Percentiles rank a stretch among this genome's conserved stretches.
These are phyloP conservation scores for Fusarium sp. DNA, from an alignment of 2,329 filamentous ascomycete species.

Conservation along the genomic window DNA sequence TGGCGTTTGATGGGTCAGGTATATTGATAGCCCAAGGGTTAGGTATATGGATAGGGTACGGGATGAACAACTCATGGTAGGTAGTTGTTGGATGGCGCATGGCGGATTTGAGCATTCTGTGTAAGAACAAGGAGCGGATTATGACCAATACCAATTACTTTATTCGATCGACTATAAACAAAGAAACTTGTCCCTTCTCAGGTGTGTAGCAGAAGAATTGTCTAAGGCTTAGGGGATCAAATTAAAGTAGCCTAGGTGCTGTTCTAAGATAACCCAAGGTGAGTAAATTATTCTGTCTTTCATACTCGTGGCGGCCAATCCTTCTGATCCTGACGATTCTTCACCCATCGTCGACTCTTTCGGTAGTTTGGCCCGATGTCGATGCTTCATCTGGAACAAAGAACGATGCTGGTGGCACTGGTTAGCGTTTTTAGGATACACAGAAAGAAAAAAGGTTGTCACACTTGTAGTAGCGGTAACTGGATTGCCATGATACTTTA, in stretches of 20 bases:
- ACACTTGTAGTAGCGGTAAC: slow-evolving; percentile 12
- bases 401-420: slow-evolving; percentile 30
- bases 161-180: slow-evolving; percentile 22
- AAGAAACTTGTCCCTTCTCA: slow-evolving; percentile 8
- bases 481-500: background rate
- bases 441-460: slow-evolving; percentile 15
- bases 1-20: slow-evolving; percentile 53
- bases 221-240: fast-evolving
- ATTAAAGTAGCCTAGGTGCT: fast-evolving
- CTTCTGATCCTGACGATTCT: background rate
- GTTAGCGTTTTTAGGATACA: slow-evolving; percentile 14
- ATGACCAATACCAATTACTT: slow-evolving; percentile 27
- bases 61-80: slow-evolving; percentile 1
- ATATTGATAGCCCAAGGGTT: background rate
- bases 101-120: slow-evolving; percentile 12
- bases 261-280: background rate
- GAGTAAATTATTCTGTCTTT: fast-evolving
- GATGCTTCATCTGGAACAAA: slow-evolving; percentile 32
- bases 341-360: background rate
- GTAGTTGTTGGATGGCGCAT: slow-evolving; percentile 22
- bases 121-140: slow-evolving; percentile 17
- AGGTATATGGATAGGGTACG: background rate
- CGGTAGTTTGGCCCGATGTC: slow-evolving; percentile 6
- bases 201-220: background rate
- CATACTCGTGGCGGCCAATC: fast-evolving